These are phyloP conservation scores for Penicillium sp. DNA, from an alignment of 2,329 filamentous ascomycete species.

Conservation along the genomic window DNA sequence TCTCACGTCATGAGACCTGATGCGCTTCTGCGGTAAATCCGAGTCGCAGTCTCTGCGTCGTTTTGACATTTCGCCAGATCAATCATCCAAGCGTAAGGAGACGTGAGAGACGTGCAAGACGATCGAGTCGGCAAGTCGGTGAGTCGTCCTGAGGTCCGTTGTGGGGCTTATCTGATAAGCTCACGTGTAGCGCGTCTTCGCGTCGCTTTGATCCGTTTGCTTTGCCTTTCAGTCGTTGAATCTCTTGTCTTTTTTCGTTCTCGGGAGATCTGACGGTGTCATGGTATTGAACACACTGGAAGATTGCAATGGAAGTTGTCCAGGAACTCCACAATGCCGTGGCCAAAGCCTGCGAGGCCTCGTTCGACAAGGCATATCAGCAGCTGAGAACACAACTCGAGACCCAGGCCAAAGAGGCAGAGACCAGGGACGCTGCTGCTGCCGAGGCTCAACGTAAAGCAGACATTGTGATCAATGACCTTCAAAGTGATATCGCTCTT, in stretches of 20 bases:
- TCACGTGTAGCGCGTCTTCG: no score
- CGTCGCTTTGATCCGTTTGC: no score
- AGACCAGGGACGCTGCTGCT: slow-evolving; percentile 22
- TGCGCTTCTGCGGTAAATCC: slow-evolving; percentile 46
- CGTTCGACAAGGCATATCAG: slow-evolving; percentile 32
- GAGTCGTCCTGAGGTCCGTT: no score
- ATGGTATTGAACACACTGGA: not conserved
- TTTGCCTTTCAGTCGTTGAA: no score
- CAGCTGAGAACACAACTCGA: slow-evolving; percentile 29
- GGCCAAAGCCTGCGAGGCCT: slow-evolving; percentile 27
- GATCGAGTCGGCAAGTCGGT: not conserved
- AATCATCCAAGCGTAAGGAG: not conserved
- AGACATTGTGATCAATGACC: slow-evolving; percentile 17
- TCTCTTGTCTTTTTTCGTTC: not conserved
- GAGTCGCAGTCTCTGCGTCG: slow-evolving; percentile 25
- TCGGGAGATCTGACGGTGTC: not conserved
- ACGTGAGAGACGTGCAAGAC: not conserved
- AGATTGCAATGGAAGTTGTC: slow-evolving; percentile 32
- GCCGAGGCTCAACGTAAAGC: slow-evolving; percentile 21
- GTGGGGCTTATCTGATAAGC: no score
- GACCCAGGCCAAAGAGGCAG: slow-evolving; percentile 22
- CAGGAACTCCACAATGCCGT: slow-evolving; percentile 34
- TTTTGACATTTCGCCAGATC: slow-evolving; percentile 35
- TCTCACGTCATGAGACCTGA: slow-evolving; percentile 29
- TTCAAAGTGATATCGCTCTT: slow-evolving; percentile 25